Evolutionary conservation across 495 filamentous ascomycete species (phyloP).

Genomic region (Evansstolkia leycettana): DNA sequence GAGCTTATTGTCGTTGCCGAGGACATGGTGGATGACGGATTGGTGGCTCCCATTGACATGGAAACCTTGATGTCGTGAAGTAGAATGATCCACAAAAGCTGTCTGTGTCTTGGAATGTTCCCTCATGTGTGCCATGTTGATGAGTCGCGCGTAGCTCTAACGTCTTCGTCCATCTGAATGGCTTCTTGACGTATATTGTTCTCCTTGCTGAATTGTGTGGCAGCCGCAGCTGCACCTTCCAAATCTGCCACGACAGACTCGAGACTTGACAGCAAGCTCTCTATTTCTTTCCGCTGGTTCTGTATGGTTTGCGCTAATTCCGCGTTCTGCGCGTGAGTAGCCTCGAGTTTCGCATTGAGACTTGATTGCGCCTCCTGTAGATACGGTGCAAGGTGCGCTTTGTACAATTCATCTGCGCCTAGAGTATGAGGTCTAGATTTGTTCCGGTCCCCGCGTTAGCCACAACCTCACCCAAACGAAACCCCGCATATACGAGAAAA

Average conservation of each 20-base stretch:
- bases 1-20: slow-evolving; percentile 25
- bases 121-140: slow-evolving; percentile 4
- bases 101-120: neutral
- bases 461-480: neutral
- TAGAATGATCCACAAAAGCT: neutral
- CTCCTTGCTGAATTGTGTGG: slow-evolving; percentile 26
- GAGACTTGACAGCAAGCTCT: slow-evolving; percentile 47
- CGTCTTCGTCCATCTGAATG: slow-evolving; percentile 30
- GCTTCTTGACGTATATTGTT: slow-evolving; percentile 30
- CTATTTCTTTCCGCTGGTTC: slow-evolving; percentile 63
- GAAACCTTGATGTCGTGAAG: slow-evolving; percentile 24
- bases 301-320: slow-evolving; percentile 48
- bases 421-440: slow-evolving; percentile 58
- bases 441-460: no score
- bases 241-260: slow-evolving; percentile 60
- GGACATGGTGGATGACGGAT: slow-evolving; percentile 40
- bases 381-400: slow-evolving; percentile 60
- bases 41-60: slow-evolving; percentile 25
- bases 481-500: neutral
- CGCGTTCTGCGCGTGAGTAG: slow-evolving; percentile 51
- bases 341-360: slow-evolving; percentile 48
- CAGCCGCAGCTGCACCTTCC: slow-evolving; percentile 45
- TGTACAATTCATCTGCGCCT: slow-evolving; percentile 51
- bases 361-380: slow-evolving; percentile 46
- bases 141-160: slow-evolving; percentile 17